phyloP scores from a whole-genome alignment of 1,284 basidiomycete species.

The Kwoniella shivajii region DNA sequence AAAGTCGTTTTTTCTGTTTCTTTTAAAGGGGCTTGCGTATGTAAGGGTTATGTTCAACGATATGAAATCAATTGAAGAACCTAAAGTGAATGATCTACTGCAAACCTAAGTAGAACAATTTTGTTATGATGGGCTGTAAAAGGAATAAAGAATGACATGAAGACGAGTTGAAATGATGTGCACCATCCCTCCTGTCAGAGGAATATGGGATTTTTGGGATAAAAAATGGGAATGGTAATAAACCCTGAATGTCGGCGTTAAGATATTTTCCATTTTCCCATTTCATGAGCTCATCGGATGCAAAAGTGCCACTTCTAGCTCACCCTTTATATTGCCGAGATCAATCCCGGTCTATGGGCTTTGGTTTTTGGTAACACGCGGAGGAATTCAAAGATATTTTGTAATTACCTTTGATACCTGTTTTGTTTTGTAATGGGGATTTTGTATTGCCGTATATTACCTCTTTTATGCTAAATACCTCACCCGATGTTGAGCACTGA shows the following conservation, averaged over 20 bases:
- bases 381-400: too few species aligned
- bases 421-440: too few species aligned
- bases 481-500: too few species aligned
- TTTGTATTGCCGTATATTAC: too few species aligned
- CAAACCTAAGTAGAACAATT: slow-evolving; percentile 18
- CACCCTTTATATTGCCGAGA: too few species aligned
- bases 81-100: slow-evolving; percentile 12
- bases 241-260: not conserved
- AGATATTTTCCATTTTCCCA: too few species aligned
- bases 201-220: not conserved
- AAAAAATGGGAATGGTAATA: not conserved
- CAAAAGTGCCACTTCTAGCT: too few species aligned
- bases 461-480: too few species aligned
- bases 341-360: too few species aligned
- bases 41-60: slow-evolving; percentile 25
- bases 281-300: too few species aligned
- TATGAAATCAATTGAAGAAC: not conserved
- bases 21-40: slow-evolving; percentile 49
- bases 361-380: too few species aligned
- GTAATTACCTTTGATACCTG: too few species aligned
- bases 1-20: slow-evolving; percentile 10
- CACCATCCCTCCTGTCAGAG: not conserved
- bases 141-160: not conserved
- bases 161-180: not conserved
- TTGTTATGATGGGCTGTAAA: slow-evolving; percentile 3